Percentiles rank a stretch among this genome's conserved stretches.
Conservation (phyloP, 257 asterid genomes). For the Solanum dulcamara region DNA sequence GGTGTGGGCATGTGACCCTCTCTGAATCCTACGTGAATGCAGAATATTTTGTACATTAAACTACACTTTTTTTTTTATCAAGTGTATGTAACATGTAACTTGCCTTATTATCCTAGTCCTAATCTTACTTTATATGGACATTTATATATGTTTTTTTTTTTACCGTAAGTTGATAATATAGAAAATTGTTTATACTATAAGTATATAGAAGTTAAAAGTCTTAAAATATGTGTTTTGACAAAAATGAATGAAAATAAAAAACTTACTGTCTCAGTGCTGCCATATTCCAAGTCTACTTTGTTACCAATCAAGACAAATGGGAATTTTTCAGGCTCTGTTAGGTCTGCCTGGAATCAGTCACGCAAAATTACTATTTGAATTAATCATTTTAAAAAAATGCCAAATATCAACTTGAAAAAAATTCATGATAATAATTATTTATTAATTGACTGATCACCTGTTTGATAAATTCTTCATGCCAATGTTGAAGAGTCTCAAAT, state of each 20-base stretch:
- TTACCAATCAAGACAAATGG: slow-evolving; percentile 84
- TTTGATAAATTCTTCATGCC: slow-evolving; percentile 74
- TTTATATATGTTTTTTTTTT: neutral
- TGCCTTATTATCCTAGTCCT: neutral
- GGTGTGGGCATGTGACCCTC: neutral
- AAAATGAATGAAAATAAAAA: neutral
- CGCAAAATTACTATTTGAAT: neutral
- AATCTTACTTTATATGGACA: neutral
- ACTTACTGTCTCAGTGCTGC: slow-evolving; percentile 57
- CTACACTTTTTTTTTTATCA: too few species aligned
- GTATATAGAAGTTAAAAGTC: neutral
- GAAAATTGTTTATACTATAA: neutral
- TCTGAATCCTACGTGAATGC: neutral
- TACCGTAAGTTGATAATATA: neutral
- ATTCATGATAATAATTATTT: neutral
- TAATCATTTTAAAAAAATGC: neutral
- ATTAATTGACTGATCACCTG: slow-evolving; percentile 24
- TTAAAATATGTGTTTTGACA: neutral
- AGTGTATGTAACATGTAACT: neutral
- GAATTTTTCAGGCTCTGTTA: slow-evolving; percentile 50
- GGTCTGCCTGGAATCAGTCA: slow-evolving; percentile 36
- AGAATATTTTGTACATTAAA: neutral
- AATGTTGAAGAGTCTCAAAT: slow-evolving; percentile 68
- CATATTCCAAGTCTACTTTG: slow-evolving; percentile 65
- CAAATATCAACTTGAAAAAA: neutral